Conservation (phyloP, 805 yeast species). For the Metschnikowia drakensbergensis region DNA sequence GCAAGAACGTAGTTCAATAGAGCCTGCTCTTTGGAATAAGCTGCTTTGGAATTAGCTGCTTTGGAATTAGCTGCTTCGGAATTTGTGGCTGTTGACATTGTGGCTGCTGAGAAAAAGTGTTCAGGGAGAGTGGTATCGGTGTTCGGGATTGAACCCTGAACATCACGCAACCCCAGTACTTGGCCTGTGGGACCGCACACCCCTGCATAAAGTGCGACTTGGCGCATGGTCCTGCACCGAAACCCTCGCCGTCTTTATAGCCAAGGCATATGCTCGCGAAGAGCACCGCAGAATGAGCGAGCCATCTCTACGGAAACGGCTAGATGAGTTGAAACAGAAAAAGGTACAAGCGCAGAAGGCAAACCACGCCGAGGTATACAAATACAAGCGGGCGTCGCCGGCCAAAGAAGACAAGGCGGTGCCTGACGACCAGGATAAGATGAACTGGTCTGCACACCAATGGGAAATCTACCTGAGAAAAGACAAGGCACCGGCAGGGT, state of each 20-base stretch:
- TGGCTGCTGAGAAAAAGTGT: background rate
- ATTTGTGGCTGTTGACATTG: background rate
- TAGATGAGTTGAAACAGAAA: constrained; percentile 6
- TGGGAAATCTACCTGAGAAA: constrained; percentile 43
- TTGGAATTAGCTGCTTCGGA: no score
- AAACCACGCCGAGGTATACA: constrained; percentile 6
- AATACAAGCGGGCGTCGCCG: background rate
- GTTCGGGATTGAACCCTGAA: constrained; percentile 1
- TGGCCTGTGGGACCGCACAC: background rate
- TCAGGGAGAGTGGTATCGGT: background rate
- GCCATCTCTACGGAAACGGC: constrained; percentile 2
- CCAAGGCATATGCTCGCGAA: background rate
- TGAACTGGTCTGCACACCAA: constrained; percentile 51
- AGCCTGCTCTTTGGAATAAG: constrained; percentile 21
- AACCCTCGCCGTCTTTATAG: background rate
- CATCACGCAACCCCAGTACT: constrained; percentile 5
- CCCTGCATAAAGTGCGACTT: background rate
- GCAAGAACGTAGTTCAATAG: constrained; percentile 23
- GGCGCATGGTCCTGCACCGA: background rate
- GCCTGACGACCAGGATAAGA: constrained; percentile 6
- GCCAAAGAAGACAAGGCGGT: background rate
- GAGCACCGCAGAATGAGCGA: background rate
- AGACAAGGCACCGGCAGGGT: constrained; percentile 19
- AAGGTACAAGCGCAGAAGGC: constrained; percentile 9
- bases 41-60: no score